These are phyloP conservation scores for Durusdinium trenchii DNA, from an alignment of 73 alveolate species.

Conservation along the genomic window DNA sequence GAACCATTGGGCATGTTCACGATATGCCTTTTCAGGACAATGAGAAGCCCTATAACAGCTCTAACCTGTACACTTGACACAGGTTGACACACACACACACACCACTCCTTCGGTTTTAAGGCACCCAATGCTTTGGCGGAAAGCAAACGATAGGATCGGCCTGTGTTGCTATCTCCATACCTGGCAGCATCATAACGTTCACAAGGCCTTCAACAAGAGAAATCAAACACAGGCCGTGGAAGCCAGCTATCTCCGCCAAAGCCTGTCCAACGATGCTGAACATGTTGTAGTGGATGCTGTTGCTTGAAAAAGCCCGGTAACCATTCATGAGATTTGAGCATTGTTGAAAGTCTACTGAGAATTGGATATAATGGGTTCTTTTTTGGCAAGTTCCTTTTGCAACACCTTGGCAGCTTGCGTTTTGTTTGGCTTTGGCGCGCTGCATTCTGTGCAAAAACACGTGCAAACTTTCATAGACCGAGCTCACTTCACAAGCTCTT, in stretches of 20 bases:
- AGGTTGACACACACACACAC: background rate
- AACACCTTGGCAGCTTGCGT: too few species aligned
- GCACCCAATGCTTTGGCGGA: too few species aligned
- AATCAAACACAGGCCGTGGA: background rate
- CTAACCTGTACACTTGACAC: background rate
- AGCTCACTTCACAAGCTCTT: background rate
- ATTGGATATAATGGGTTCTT: too few species aligned
- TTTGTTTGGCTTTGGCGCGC: background rate
- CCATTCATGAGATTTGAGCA: too few species aligned
- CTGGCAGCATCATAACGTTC: too few species aligned
- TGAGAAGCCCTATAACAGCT: background rate
- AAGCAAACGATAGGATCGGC: too few species aligned
- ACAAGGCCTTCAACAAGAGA: background rate
- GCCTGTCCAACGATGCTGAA: too few species aligned
- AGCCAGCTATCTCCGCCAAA: constrained; percentile 56
- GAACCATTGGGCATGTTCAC: background rate
- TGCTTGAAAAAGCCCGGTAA: too few species aligned
- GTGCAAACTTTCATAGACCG: background rate
- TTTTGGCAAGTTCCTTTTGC: too few species aligned
- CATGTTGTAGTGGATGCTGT: too few species aligned
- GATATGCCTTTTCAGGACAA: background rate
- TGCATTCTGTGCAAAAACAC: background rate
- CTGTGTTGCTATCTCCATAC: constrained; percentile 2
- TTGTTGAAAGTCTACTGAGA: too few species aligned
- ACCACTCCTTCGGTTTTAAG: background rate